phyloP scores from a whole-genome alignment of 805 yeast genomes.

The Wickerhamomyces ciferrii region DNA sequence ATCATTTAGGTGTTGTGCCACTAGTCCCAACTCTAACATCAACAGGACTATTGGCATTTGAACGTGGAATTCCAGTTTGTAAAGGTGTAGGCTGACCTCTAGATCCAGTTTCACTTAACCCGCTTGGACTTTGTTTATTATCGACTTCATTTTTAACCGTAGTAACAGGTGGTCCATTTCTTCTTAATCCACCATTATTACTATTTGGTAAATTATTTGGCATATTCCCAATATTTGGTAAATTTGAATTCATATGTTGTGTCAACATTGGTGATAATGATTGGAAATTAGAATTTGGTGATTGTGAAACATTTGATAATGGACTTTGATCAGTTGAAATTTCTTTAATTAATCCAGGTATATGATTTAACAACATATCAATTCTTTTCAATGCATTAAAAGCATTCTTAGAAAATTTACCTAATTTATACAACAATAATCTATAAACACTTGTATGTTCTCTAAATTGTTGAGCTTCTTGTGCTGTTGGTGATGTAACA shows the following conservation, averaged over 20 bases:
- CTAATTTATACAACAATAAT: slow-evolving; percentile 67
- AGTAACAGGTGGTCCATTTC: slow-evolving; percentile 1
- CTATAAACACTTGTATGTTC: slow-evolving; percentile 72
- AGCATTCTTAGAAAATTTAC: slow-evolving; percentile 75
- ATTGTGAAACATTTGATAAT: neutral
- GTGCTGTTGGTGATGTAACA: slow-evolving; percentile 56
- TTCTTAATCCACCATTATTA: neutral
- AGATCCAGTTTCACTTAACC: neutral
- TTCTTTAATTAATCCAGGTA: slow-evolving; percentile 56
- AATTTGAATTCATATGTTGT: slow-evolving; percentile 2
- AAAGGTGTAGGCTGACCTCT: neutral
- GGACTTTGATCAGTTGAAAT: slow-evolving; percentile 15
- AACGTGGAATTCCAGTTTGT: slow-evolving; percentile 4
- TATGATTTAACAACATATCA: slow-evolving; percentile 65
- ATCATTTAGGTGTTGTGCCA: neutral
- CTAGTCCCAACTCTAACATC: neutral
- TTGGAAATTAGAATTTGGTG: neutral
- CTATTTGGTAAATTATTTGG: slow-evolving; percentile 12
- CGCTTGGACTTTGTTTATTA: neutral
- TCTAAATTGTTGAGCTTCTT: slow-evolving; percentile 60
- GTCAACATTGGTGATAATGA: slow-evolving; percentile 7
- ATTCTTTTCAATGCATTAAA: slow-evolving; percentile 67
- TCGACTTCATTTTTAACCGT: neutral
- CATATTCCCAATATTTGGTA: slow-evolving; percentile 11
- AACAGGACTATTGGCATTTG: slow-evolving; percentile 2